Percentiles rank a stretch among this genome's conserved stretches.
phyloP scores from a whole-genome alignment of 129 eudicot genomes.

The Chrysanthemum seticuspe region DNA sequence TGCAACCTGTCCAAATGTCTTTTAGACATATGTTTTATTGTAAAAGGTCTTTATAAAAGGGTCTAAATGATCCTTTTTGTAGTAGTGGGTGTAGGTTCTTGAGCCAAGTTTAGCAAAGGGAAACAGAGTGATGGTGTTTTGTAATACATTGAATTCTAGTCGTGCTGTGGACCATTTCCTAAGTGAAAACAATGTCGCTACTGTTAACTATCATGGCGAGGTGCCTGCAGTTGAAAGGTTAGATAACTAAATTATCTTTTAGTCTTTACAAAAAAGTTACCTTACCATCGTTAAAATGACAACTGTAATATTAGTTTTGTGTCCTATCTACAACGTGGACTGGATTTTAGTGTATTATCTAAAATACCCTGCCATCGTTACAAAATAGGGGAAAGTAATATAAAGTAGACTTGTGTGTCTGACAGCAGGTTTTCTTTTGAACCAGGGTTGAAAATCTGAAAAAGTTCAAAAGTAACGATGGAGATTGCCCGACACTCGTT shows the following conservation, averaged over 20 bases:
- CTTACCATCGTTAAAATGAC: too few relatives aligned
- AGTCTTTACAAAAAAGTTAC: not conserved
- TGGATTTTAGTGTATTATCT: not conserved
- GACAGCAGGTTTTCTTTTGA: constrained; percentile 9
- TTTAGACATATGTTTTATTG: too few relatives aligned
- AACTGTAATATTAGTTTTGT: too few relatives aligned
- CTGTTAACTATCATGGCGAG: constrained; percentile 98
- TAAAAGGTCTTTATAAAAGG: too few relatives aligned
- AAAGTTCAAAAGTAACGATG: constrained; percentile 78
- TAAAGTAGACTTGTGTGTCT: not conserved
- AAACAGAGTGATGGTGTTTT: constrained; percentile 91
- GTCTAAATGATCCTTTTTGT: too few relatives aligned
- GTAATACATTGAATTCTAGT: constrained; percentile 87
- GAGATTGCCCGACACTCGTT: constrained; percentile 96
- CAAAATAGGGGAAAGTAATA: not conserved
- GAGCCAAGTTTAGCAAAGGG: constrained; percentile 98
- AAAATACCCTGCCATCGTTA: not conserved
- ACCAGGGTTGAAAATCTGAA: constrained; percentile 86
- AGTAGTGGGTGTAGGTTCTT: constrained; percentile 82
- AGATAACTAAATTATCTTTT: too few relatives aligned
- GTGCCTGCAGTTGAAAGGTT: constrained; percentile 95
- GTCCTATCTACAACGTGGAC: not conserved
- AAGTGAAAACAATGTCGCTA: constrained; percentile 71
- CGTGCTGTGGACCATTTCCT: constrained; percentile 97
- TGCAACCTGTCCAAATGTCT: too few relatives aligned